Base-by-base conservation (phyloP, 257 asterid genomes). In the Cruciata laevipes region DNA sequence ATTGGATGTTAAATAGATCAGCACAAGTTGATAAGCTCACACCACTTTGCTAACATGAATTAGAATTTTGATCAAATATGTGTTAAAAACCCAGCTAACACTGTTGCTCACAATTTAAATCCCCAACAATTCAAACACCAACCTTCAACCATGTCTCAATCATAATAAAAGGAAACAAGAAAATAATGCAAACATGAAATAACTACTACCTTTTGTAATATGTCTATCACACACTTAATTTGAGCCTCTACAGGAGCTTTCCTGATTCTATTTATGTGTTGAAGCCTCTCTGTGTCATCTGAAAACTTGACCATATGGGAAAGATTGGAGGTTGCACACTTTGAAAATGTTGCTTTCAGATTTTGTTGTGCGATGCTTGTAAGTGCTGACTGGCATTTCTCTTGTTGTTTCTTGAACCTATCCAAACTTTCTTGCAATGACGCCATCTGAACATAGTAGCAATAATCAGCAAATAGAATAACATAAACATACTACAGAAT, bases 191-290 rank as follows among this genome's bases (percentile, higher is more conserved):
- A 60, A 66, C 13, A 42, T 2, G 12, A 30, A 53, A 7, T 9
- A 42, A 44, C 16, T 30, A 75, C 63, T 79, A 93, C 97, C 94
- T 90, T 90, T 64, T 71, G 78, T 64, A 93, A 86, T 81, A 88
- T 80, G 79, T 79, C 84, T 69, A 90, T 86, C 23, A 90, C 96
- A 74, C 95, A 91, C 73, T 88, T 88, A 56, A 90, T 90, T 73
- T 93, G 98, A 70, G 96, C 86, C 65, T 97, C 95, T 0, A 83
- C 95, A 31, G 99, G 96, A 76, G 86, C 94, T 81, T 93, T 93
- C 81, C 97, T 83, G 66, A 93, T 86, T 83, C 90, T 93, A 75
- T 90, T 84, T 69, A 90, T 90, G 60, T 84, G 86, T 69, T 88
- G 97, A 75, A 93, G 97, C 52, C 95, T 83, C 64, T 84, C 90